Percentiles rank a stretch among this genome's conserved stretches.
phyloP scores from a whole-genome alignment of 495 filamentous ascomycete species.

The Neurospora discreta region DNA sequence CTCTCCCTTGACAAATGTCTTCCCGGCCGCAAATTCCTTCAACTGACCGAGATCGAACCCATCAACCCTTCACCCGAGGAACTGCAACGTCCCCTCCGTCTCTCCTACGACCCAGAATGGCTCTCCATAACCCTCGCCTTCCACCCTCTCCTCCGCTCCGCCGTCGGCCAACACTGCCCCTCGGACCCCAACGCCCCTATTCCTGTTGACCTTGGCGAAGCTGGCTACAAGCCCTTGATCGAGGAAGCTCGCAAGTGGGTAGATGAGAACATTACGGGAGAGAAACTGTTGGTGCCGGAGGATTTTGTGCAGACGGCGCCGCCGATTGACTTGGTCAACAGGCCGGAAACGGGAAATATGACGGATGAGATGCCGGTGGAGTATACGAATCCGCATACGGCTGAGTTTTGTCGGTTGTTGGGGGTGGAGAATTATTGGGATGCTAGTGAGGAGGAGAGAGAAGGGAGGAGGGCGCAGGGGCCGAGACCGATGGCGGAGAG shows the following conservation, averaged over 20 bases:
- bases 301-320: conserved; percentile 74
- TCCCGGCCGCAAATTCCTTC: conserved; percentile 66
- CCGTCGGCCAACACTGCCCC: conserved; percentile 10
- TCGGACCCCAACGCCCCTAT: conserved; percentile 31
- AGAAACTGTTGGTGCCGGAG: conserved; percentile 53
- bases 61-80: conserved; percentile 7
- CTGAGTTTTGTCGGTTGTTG: conserved; percentile 62
- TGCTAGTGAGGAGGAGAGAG: conserved; percentile 55
- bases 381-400: conserved; percentile 76
- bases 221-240: conserved; percentile 51
- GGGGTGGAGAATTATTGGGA: conserved; percentile 69
- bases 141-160: conserved; percentile 46
- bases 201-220: conserved; percentile 50
- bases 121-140: conserved; percentile 83
- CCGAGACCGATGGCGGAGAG: conserved; percentile 24
- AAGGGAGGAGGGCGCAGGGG: conserved; percentile 35
- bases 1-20: conserved; percentile 85
- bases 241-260: conserved; percentile 62
- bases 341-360: conserved; percentile 13
- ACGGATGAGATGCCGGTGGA: conserved; percentile 47
- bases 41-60: conserved; percentile 53
- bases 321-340: conserved; percentile 40
- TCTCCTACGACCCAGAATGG: conserved; percentile 90
- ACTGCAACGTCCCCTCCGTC: conserved; percentile 21
- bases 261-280: conserved; percentile 52